Evolutionary conservation across 192 early-diverging fungal species (phyloP), one percentile per base, ranked within the genome.

Genomic region (Coemansia reversa): DNA sequence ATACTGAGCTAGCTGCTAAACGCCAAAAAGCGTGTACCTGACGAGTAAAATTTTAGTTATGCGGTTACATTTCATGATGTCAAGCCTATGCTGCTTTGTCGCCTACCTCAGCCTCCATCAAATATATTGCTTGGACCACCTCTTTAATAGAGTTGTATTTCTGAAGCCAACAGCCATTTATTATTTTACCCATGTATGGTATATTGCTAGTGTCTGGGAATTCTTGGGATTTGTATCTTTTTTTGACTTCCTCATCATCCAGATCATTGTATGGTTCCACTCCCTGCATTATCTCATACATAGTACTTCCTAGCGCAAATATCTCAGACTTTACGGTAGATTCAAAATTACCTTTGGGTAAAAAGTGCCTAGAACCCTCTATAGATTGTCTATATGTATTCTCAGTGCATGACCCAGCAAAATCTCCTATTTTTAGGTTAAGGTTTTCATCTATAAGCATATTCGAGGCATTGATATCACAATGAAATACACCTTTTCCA

Each of bases 241-340:
- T 12, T 25, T 25, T 7, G 8, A 52, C 51, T 52, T 52, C 51
- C 27, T 52, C 14, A 19, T 52, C 51, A 12, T 52, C 51, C 23
- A 52, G n/a, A 52, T 52, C 3, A 3, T 19, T 2, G 11, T 52
- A 19, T 19, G 51, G 51, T 12, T 28, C 20, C 51, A 19, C 27
- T 28, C 51, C 51, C 14, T 23, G 22, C 51, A 52, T 52, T 52
- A 52, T 52, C 51, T 52, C 51, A 12, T 52, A 52, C 51, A 52
- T 52, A 9, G 51, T 52, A 12, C 51, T 52, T 28, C 51, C 51
- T 7, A 12, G 5, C 20, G 51, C 51, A 52, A 52, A 52, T 28
- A 52, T 25, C 27, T 52, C 51, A 4, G 51, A 52, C 51, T 52
- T 28, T 16, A 12, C 51, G 11, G 51, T 52, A 52, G 51, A 19